Base-by-base conservation (phyloP, 495 filamentous ascomycete genomes). In the Cercophora sp. region DNA sequence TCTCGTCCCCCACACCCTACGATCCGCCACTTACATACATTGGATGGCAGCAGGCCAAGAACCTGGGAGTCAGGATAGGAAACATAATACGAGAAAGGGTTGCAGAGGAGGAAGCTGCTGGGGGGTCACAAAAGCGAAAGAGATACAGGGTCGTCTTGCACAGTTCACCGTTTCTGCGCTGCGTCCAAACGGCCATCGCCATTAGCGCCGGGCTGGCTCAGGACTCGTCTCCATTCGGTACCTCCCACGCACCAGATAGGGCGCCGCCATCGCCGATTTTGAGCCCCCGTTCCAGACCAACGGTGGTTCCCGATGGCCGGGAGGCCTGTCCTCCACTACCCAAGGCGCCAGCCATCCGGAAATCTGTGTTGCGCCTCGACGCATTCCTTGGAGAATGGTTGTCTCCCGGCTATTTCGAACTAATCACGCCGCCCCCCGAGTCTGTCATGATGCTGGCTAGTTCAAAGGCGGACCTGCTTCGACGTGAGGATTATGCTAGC, bases 301-400 rank as follows among this genome's bases (percentile, higher is more conserved):
- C 44, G 1, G 16, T 59, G n/a, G 19, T 55, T 22, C 40, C 63
- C 8, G 51, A 54, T 26, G 37, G n/a, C 3, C 29, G 8, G 5
- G 45, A 44, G 1, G 32, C 27, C 15, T 9, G 18, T 13, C 20
- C 37, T 23, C 44, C 13, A 6, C 20, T 15, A 19, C 44, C 49
- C 10, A 44, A 24, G 15, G n/a, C 52, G 15, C 19, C 31, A 8
- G 46, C 40, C 3, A 54, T 70, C 29, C 71, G 75, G 29, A 87
- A 78, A 62, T 73, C 80, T 2, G 69, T 82, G 6, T 64, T 97
- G 43, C 85, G 93, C 1, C 78, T 97, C 5, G 94, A 97, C 69
- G 85, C 94, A 0, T 94, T 91, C 63, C 78, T 97, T 2, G 94
- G 94, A 13, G 93, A 99, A 72, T 99, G 93, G 93, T 76, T 97